These are phyloP conservation scores for Aquanectria penicillioides DNA, from an alignment of 2,329 filamentous ascomycete species.

Conservation along the genomic window DNA sequence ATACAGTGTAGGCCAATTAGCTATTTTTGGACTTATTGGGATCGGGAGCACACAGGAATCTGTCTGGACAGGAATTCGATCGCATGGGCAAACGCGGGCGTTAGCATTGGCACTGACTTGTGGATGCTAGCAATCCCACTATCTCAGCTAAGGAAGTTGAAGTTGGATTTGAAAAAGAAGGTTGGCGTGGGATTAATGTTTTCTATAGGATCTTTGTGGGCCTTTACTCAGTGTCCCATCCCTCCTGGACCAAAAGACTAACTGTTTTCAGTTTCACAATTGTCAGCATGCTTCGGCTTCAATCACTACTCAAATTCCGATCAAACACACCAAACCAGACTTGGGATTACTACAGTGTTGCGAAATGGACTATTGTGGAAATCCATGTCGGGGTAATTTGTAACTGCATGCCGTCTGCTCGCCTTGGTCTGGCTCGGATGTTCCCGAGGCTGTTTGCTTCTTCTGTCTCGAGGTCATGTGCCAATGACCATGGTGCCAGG, in stretches of 20 bases:
- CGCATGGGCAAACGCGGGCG: constrained; percentile 61
- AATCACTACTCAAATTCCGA: constrained; percentile 44
- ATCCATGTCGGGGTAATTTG: constrained; percentile 52
- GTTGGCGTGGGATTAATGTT: constrained; percentile 61
- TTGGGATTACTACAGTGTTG: constrained; percentile 45
- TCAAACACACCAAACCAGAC: constrained; percentile 43
- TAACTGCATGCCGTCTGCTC: constrained; percentile 50
- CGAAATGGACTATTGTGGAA: constrained; percentile 51
- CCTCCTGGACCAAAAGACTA: background rate
- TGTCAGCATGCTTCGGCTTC: constrained; percentile 51
- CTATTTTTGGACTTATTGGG: constrained; percentile 65
- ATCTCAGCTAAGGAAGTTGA: constrained; percentile 53
- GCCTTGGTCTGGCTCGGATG: constrained; percentile 47
- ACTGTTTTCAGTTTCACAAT: constrained; percentile 45
- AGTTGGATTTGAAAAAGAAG: constrained; percentile 60
- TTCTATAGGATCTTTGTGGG: constrained; percentile 57
- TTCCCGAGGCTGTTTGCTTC: constrained; percentile 52
- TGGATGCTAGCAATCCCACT: constrained; percentile 63
- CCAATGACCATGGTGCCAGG: no score
- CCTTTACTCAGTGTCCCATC: no score
- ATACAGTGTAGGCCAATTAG: constrained; percentile 63
- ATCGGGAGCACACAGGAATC: constrained; percentile 54
- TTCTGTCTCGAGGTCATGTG: no score
- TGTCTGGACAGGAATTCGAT: constrained; percentile 62
- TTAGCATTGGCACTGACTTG: constrained; percentile 62